A percentile compares a stretch with the other conserved stretches of the same genome.
Evolutionary conservation across 2,329 filamentous ascomycete genomes (phyloP).

Genomic region (Dactylellina haptotyla): DNA sequence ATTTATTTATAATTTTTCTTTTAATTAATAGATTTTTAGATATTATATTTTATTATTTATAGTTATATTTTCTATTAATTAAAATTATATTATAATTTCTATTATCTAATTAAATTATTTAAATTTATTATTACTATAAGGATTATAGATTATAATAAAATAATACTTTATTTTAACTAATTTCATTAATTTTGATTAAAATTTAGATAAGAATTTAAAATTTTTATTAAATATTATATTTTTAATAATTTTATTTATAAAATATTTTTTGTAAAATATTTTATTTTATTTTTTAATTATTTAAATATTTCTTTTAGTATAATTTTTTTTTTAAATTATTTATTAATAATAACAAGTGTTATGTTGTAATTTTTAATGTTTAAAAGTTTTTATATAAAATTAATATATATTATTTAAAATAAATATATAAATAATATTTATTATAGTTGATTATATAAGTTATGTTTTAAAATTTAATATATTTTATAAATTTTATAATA

Average conservation of each 20-base stretch:
- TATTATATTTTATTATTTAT: not conserved
- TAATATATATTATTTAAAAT: slow-evolving; percentile 5
- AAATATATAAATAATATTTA: not conserved
- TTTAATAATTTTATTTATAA: not conserved
- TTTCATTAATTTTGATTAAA: not conserved
- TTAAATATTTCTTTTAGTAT: not conserved
- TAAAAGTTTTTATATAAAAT: not conserved
- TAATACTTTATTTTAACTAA: not conserved
- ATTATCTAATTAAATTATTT: not conserved
- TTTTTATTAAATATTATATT: slow-evolving; percentile 3
- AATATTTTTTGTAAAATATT: not conserved
- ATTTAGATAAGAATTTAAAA: not conserved
- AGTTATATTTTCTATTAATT: not conserved
- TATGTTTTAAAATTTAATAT: slow-evolving; percentile 5
- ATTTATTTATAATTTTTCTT: not conserved
- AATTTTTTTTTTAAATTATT: slow-evolving; percentile 12
- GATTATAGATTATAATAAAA: slow-evolving; percentile 3
- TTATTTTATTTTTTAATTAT: not conserved
- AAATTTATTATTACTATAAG: not conserved
- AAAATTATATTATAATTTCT: slow-evolving; percentile 1
- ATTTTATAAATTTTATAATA: slow-evolving; percentile 17
- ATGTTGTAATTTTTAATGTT: slow-evolving; percentile 3
- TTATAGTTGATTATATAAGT: not conserved
- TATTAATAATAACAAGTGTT: not conserved
- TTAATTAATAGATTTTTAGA: not conserved